Conservation (phyloP, 176 grass and related monocot genomes). For the Stipa capillata region DNA sequence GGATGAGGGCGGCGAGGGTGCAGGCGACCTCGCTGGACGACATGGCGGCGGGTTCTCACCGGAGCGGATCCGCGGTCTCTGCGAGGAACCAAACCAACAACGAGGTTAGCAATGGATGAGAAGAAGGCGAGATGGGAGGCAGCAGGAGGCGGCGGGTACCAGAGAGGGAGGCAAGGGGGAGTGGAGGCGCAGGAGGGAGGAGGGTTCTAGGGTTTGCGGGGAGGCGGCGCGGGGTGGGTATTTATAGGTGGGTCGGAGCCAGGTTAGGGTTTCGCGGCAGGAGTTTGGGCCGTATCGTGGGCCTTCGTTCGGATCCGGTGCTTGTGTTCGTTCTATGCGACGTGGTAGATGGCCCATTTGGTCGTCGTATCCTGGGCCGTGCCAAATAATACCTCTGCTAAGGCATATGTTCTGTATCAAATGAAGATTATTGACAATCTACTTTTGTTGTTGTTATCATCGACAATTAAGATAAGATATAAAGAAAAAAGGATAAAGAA, state of each 20-base stretch:
- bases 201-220: conserved; percentile 13
- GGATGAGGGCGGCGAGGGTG: conserved; percentile 75
- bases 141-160: no score
- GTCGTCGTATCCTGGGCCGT: no score
- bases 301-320: neutral
- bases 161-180: neutral
- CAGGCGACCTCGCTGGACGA: conserved; percentile 65
- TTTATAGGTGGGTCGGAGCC: neutral
- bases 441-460: no score
- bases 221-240: neutral
- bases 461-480: no score
- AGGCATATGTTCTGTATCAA: no score
- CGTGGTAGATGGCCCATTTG: no score
- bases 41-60: conserved; percentile 24
- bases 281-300: conserved; percentile 8
- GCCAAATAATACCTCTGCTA: no score
- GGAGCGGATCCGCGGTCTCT: conserved; percentile 13
- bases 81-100: neutral
- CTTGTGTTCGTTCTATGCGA: no score
- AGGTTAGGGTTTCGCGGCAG: conserved; percentile 22
- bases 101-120: neutral
- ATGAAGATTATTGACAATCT: no score
- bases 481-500: no score
- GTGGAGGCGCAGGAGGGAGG: conserved; percentile 22
- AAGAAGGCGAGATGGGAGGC: no score